Conservation (phyloP, 192 early-diverging fungal genomes). For the Backusella psychrophila region DNA sequence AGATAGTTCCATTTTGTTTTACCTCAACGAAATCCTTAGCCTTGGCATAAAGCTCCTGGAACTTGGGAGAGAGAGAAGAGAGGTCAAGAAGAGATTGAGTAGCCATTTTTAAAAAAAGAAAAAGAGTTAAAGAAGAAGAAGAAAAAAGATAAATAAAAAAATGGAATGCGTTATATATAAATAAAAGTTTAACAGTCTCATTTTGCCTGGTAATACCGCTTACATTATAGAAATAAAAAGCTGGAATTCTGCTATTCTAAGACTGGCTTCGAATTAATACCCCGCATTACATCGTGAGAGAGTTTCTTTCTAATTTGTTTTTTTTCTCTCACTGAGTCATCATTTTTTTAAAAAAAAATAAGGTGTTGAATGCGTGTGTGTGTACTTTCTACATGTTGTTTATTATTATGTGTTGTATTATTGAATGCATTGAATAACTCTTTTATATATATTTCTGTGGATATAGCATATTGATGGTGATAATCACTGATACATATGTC, state of each 20-base stretch:
- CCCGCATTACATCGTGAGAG: slow-evolving; percentile 9
- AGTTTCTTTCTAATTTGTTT: not conserved
- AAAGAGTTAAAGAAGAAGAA: not conserved
- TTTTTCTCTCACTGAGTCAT: slow-evolving; percentile 6
- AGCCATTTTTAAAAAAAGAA: slow-evolving; percentile 23
- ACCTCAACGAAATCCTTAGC: slow-evolving; percentile 62
- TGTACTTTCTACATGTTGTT: not conserved
- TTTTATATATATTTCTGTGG: not conserved
- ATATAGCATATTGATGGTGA: not conserved
- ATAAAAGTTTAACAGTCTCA: slow-evolving; percentile 2
- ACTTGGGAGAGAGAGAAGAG: slow-evolving; percentile 45
- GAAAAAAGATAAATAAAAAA: not conserved
- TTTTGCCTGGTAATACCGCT: slow-evolving; percentile 10
- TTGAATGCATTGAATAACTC: not conserved
- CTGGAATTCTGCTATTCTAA: not conserved
- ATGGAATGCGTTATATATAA: not conserved
- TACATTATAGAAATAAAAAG: slow-evolving; percentile 1
- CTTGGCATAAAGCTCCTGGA: slow-evolving; percentile 53
- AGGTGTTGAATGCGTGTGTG: not conserved
- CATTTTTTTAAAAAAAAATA: not conserved
- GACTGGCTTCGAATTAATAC: not conserved
- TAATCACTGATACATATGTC: not conserved
- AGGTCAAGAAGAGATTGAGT: slow-evolving; percentile 34
- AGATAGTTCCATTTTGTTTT: not conserved
- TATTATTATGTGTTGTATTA: not conserved